Evolutionary conservation across 768 basidiomycete species (phyloP).

Genomic region (Boletus fagicola): DNA sequence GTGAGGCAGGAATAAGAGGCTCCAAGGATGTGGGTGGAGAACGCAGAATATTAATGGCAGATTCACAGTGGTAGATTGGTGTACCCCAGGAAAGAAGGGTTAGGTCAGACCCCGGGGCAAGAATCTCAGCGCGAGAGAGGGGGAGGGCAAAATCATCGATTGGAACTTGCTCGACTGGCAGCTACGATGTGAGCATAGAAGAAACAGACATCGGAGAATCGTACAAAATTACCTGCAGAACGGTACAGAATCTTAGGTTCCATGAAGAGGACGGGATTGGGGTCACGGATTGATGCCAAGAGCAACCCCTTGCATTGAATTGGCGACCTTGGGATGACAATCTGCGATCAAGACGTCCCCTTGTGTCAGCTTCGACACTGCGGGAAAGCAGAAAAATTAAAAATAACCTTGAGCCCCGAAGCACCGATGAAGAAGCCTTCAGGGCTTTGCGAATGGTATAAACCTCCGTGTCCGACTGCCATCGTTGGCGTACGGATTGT

Average conservation of each 20-base stretch:
- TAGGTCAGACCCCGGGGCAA: constrained; percentile 75
- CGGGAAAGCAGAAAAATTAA: background rate
- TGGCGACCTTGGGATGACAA: constrained; percentile 93
- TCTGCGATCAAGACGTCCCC: constrained; percentile 21
- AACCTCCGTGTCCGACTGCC: constrained; percentile 88
- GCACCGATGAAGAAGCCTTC: constrained; percentile 95
- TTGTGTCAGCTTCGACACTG: background rate
- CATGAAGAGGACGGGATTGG: constrained; percentile 93
- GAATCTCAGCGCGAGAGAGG: constrained; percentile 74
- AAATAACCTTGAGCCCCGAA: constrained; percentile 74
- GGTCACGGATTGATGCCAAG: constrained; percentile 83
- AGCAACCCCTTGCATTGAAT: constrained; percentile 95
- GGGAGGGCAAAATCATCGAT: constrained; percentile 85
- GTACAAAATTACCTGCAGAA: constrained; percentile 57
- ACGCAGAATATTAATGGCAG: constrained; percentile 70
- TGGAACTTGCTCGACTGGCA: constrained; percentile 85
- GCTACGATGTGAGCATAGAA: constrained; percentile 3
- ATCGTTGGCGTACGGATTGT: constrained; percentile 86
- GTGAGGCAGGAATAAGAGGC: constrained; percentile 57
- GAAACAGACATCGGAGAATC: background rate
- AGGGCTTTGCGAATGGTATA: constrained; percentile 94
- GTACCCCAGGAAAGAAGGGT: constrained; percentile 94
- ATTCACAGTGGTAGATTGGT: constrained; percentile 85
- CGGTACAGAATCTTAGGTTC: constrained; percentile 94
- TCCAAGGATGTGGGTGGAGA: constrained; percentile 65